Evolutionary conservation across 1,284 basidiomycete genomes (phyloP).

Genomic region (Cryptococcus sp.): DNA sequence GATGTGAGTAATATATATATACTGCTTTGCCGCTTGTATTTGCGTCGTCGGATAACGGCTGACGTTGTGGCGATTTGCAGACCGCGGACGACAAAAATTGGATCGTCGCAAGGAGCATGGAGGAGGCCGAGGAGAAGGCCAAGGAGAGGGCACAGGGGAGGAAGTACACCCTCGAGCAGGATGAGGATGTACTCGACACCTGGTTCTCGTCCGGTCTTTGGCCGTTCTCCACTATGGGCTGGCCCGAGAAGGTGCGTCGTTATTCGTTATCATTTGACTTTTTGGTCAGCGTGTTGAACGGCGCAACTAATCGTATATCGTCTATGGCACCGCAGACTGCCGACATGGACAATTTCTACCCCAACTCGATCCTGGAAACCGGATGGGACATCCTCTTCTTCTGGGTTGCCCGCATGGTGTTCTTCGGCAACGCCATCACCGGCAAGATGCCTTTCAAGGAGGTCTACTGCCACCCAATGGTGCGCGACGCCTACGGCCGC

Average conservation of each 20-base stretch:
- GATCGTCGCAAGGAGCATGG: slow-evolving; percentile 81
- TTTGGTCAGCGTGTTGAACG: background rate
- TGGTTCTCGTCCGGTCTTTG: slow-evolving; percentile 99
- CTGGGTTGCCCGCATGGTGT: slow-evolving; percentile 99
- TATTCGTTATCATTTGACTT: no score
- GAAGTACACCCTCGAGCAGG: slow-evolving; percentile 80
- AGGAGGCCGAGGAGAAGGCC: slow-evolving; percentile 78
- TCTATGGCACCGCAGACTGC: slow-evolving; percentile 57
- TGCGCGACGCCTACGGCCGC: slow-evolving; percentile 94
- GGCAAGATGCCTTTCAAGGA: slow-evolving; percentile 91
- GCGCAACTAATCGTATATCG: background rate
- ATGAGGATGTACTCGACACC: slow-evolving; percentile 96
- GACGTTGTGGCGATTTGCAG: slow-evolving; percentile 48
- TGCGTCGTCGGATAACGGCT: no score
- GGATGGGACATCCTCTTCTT: slow-evolving; percentile 99
- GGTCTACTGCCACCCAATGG: slow-evolving; percentile 99
- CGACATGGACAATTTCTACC: slow-evolving; percentile 81
- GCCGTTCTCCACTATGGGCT: slow-evolving; percentile 98
- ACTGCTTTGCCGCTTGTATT: background rate
- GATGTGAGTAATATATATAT: slow-evolving; percentile 60
- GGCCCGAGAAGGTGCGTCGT: slow-evolving; percentile 75
- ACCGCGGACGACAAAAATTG: slow-evolving; percentile 70
- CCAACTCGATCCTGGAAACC: slow-evolving; percentile 85
- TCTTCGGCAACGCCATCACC: slow-evolving; percentile 88
- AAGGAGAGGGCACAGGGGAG: slow-evolving; percentile 66